Conservation (phyloP, 768 basidiomycete genomes). For the Cantharellus cinnabarinus region DNA sequence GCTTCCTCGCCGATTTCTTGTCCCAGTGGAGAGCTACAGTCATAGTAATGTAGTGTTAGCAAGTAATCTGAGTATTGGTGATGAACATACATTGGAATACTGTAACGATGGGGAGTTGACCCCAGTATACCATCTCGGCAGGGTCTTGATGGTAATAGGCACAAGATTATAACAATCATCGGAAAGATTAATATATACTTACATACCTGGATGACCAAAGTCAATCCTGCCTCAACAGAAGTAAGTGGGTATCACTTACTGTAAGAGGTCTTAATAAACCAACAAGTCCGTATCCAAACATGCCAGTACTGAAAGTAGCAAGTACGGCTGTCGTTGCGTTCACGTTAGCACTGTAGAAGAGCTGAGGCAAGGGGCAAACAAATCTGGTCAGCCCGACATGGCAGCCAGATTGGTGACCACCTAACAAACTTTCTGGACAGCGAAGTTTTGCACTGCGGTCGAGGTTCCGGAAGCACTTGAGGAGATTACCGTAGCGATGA, state of each 20-base stretch:
- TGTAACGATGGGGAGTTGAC: constrained; percentile 6
- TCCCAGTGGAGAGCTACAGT: constrained; percentile 8
- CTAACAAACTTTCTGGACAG: constrained; percentile 29
- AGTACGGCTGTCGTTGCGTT: constrained; percentile 35
- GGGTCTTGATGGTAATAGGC: constrained; percentile 14
- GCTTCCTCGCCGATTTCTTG: constrained; percentile 2
- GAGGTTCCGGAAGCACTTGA: constrained; percentile 35
- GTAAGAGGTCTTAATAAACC: constrained; percentile 38
- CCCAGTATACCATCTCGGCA: constrained; percentile 9
- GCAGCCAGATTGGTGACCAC: constrained; percentile 5
- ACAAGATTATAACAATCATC: not conserved
- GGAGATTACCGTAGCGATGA: constrained; percentile 33
- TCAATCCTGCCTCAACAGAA: not conserved
- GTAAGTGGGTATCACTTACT: constrained; percentile 12
- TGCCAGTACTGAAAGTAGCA: constrained; percentile 20
- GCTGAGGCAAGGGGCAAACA: constrained; percentile 14
- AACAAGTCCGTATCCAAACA: constrained; percentile 34
- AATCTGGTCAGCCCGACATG: not conserved
- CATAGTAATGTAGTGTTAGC: not conserved
- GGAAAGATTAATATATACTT: not conserved
- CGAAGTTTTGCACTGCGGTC: constrained; percentile 37
- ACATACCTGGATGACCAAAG: not conserved
- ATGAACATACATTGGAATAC: constrained; percentile 11
- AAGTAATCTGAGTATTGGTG: not conserved
- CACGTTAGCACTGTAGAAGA: constrained; percentile 39